Evolutionary conservation across 257 asterid genomes (phyloP).

Genomic region (Ocimum tenuiflorum): DNA sequence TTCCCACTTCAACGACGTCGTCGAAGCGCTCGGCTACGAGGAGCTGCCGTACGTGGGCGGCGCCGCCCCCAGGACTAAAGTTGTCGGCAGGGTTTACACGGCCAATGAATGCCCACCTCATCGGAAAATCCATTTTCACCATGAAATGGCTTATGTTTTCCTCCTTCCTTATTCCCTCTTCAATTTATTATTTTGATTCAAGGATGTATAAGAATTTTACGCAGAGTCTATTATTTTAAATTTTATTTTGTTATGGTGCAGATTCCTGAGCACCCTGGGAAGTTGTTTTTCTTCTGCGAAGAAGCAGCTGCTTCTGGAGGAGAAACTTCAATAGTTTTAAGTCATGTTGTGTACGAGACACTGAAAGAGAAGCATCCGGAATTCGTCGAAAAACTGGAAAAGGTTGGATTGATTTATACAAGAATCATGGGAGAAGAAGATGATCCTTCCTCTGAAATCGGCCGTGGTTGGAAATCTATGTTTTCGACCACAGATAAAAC

Average conservation of each 20-base stretch:
- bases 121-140: constrained; percentile 67
- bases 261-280: constrained; percentile 68
- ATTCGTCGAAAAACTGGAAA: constrained; percentile 61
- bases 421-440: no score
- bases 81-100: constrained; percentile 72
- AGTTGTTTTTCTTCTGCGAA: constrained; percentile 84
- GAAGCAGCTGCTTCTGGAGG: constrained; percentile 67
- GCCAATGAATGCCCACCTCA: constrained; percentile 88
- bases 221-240: no score
- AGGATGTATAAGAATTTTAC: no score
- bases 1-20: no score
- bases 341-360: no score
- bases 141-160: constrained; percentile 64
- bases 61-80: constrained; percentile 70
- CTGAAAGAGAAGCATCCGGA: constrained; percentile 65
- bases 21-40: constrained; percentile 70
- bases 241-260: no score
- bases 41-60: constrained; percentile 87
- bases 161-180: neutral
- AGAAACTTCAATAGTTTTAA: constrained; percentile 76
- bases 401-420: constrained; percentile 53
- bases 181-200: no score
- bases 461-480: constrained; percentile 44
- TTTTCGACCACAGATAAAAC: no score
- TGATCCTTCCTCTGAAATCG: no score